Evolutionary conservation across 179 eudicot species (phyloP), one percentile per base, ranked within the genome.

Genomic region (Drosera spatulata): DNA sequence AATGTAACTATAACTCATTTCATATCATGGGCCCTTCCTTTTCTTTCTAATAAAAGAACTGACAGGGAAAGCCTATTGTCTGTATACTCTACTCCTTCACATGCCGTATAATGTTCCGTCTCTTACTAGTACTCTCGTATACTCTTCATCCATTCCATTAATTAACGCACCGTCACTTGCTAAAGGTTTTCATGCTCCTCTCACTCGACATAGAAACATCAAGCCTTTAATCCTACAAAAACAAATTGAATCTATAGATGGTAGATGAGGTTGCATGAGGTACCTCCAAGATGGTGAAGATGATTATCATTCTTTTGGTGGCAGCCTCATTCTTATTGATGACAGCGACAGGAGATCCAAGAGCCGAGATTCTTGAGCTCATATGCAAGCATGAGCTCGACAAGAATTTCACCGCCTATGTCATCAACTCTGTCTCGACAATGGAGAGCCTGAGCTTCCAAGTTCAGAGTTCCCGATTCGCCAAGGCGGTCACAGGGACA

Each of bases 361-460:
- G 88, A 66, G 43, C 76, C 9, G 64, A 70, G n/a, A 73, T 69
- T 1, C 73, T 83, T n/a, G 41, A 62, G 33, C 53, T 71, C 33
- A 71, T 40, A 8, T 85, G 94, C 53, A 70, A 70, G 41, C 66
- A 68, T 55, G 73, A 65, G 58, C 41, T 37, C 4, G 80, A 78
- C 71, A 46, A 70, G 62, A 80, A 85, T 55, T 22, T 75, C 50
- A 54, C 81, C 10, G 3, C 75, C 47, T 69, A 40, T 14, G 71
- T 79, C 15, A 73, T 73, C 4, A 76, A 79, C 40, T 81, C 81
- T 22, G 80, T 79, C 3, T 43, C 75, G 40, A 68, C 84, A 39
- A 83, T 83, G 86, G 82, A 74, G 33, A 82, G 77, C 70, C 75
- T 79, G 61, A 79, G 79, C 61, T 59, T 10, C 3, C 85, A 83